These are phyloP conservation scores for Amphichorda felina DNA, from an alignment of 2,329 filamentous ascomycete genomes.

Conservation along the genomic window DNA sequence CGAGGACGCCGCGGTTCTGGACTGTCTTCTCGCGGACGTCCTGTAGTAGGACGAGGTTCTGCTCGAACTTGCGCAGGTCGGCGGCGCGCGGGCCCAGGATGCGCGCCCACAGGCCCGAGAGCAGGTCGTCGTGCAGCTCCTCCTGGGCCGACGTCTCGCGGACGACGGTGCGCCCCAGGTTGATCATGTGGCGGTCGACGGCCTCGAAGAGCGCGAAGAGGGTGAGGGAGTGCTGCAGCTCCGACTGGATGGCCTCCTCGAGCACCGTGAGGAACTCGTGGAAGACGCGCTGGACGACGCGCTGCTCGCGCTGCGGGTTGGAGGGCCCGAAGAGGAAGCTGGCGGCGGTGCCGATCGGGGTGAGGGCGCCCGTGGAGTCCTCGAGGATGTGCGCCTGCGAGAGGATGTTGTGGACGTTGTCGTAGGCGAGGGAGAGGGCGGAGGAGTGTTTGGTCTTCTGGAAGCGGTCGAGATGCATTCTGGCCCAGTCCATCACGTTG, in stretches of 20 bases:
- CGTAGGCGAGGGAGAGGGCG: slow-evolving; percentile 56
- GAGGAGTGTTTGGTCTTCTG: slow-evolving; percentile 45
- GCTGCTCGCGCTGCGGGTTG: slow-evolving; percentile 66
- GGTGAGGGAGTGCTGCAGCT: slow-evolving; percentile 67
- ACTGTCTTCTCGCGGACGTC: slow-evolving; percentile 75
- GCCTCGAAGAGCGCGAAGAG: slow-evolving; percentile 86
- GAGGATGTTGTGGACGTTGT: slow-evolving; percentile 72
- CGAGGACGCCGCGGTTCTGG: slow-evolving; percentile 73
- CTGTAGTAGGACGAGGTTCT: slow-evolving; percentile 69
- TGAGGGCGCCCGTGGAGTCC: slow-evolving; percentile 43
- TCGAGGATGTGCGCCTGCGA: slow-evolving; percentile 51
- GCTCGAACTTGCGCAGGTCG: slow-evolving; percentile 80
- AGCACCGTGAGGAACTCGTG: slow-evolving; percentile 77
- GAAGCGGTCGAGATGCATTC: slow-evolving; percentile 66
- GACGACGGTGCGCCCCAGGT: slow-evolving; percentile 73
- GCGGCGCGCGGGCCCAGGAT: slow-evolving; percentile 66
- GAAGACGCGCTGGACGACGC: slow-evolving; percentile 71
- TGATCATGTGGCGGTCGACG: slow-evolving; percentile 83
- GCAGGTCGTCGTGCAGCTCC: slow-evolving; percentile 65
- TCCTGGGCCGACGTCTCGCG: slow-evolving; percentile 77
- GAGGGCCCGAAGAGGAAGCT: slow-evolving; percentile 70
- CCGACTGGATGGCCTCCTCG: slow-evolving; percentile 78
- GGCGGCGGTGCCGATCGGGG: slow-evolving; percentile 54
- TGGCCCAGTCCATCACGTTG: slow-evolving; percentile 93
- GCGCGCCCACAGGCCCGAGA: slow-evolving; percentile 75